Base-by-base conservation (phyloP, 2,329 filamentous ascomycete species). In the Escovopsis sp. region DNA sequence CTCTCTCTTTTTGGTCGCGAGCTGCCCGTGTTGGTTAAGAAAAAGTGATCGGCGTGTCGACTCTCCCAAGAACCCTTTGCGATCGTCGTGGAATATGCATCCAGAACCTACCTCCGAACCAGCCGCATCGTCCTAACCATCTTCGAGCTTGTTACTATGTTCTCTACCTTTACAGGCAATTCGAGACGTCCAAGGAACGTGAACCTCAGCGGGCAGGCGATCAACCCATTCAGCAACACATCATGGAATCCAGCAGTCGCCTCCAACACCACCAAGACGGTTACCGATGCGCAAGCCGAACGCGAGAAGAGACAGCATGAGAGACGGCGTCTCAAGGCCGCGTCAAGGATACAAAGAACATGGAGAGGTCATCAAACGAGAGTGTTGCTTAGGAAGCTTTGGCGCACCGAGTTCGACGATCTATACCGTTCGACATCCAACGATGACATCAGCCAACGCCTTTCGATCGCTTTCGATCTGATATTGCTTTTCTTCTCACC, bases 131-230 rank as follows among this genome's bases (percentile, higher is more conserved):
- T 32, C 28, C 28, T 32, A 9, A 11, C 28, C 28, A 32, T 11
- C 8, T 7, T 32, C 28, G 28, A 32, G 28, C 28, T 32, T 11
- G 28, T 11, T 11, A 11, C 28, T 51, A 53, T 95, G 89, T 93
- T 91, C 65, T 80, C 83, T 47, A 87, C 83, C 42, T 98, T 98
- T 66, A 91, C 85, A 23, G 91, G 91, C 53, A 85, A 67, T 63
- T 85, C 86, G 53, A 80, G 85, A 55, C 83, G 85, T 51, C 81
- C 82, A 47, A 81, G 91, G 50, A 88, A 95, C 60, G 86, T 96
- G 58, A 95, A 96, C 63, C 80, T 98, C 47, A 91, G 86, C 51
- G 91, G 87, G 48, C 82, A 88, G 52, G 77, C 76, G 50, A 69
- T 70, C 40, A 94, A 94, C 55, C 85, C 87, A 4, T 94, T 91